Evolutionary conservation across 139 green algal species (phyloP), one percentile per base, ranked within the genome.

Genomic region (Coelastrella sp.): DNA sequence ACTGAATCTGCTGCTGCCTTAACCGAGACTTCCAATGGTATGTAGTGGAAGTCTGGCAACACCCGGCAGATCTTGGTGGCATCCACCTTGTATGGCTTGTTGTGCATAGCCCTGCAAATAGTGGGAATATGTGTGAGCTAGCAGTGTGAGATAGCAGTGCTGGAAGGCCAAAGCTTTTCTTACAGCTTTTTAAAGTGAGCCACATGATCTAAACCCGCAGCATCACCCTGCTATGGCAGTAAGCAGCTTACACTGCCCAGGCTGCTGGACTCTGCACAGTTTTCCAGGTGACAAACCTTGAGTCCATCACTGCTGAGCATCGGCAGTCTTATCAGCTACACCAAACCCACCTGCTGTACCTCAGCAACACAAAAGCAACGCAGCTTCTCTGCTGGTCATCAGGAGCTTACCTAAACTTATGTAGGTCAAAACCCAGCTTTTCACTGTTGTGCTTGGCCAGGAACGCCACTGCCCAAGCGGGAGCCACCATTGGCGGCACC

Each of bases 71-170:
- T 57, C 49, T 88, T 88, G 6, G 22, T 35, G 35, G 68, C 66
- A 25, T 88, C 68, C 19, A 88, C 84, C 68, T 17, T 88, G 84
- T 72, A 88, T 57, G 84, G 84, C 49, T 88, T 88, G 84, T 88
- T 88, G 68, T 88, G 84, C 84, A 88, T 88, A 1, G 84, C 84
- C 68, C 84, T 88, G 68, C 20, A 72, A 15, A 56, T 8, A 49
- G 22, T 57, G 8, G 59, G 7, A 14, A 14, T 59, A 7, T n/a
- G n/a, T n/a, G n/a, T n/a, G n/a, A n/a, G n/a, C n/a, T n/a, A n/a
- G n/a, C n/a, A n/a, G n/a, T n/a, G n/a, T n/a, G 22, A 58, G 8
- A 58, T 75, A 19, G 73, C 73, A 79, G 17, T 27, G 22, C n/a
- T 79, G 73, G 22, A 19, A 57, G 9, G 22, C 22, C 12, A 4